phyloP scores from a whole-genome alignment of 1,139 yeast genomes.

The Taphrina communis region DNA sequence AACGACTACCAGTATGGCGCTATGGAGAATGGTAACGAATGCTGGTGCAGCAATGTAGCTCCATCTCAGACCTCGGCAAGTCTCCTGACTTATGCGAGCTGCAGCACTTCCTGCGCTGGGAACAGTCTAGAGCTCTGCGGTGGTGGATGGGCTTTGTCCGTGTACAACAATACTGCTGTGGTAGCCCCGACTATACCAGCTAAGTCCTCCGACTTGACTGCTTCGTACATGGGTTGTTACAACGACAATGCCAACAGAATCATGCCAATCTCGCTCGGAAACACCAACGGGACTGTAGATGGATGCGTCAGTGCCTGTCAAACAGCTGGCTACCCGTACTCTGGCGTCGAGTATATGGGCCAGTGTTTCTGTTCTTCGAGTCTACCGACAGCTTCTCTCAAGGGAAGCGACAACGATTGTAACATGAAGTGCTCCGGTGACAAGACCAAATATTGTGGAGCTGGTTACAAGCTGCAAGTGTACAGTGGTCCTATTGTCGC shows the following conservation, averaged over 20 bases:
- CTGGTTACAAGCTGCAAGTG: slow-evolving; percentile 32
- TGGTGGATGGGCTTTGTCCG: slow-evolving; percentile 30
- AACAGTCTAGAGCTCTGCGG: slow-evolving; percentile 37
- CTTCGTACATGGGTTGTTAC: slow-evolving; percentile 30
- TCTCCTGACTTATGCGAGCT: slow-evolving; percentile 15
- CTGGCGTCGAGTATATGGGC: slow-evolving; percentile 39
- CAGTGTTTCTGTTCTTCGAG: slow-evolving; percentile 40
- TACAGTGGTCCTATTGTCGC: slow-evolving; percentile 19
- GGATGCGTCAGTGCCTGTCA: slow-evolving; percentile 35
- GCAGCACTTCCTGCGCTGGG: slow-evolving; percentile 40
- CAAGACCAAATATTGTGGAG: slow-evolving; percentile 36
- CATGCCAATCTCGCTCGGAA: slow-evolving; percentile 20
- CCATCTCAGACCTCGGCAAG: slow-evolving; percentile 7
- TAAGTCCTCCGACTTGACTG: slow-evolving; percentile 18
- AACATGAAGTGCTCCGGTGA: slow-evolving; percentile 41
- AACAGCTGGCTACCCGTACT: slow-evolving; percentile 27
- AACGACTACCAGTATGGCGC: slow-evolving; percentile 39
- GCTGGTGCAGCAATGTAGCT: slow-evolving; percentile 38
- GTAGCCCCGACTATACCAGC: slow-evolving; percentile 25
- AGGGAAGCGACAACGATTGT: slow-evolving; percentile 19
- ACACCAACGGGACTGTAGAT: slow-evolving; percentile 36
- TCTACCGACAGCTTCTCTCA: slow-evolving; percentile 27
- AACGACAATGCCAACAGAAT: slow-evolving; percentile 34
- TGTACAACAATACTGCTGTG: slow-evolving; percentile 36
- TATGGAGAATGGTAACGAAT: slow-evolving; percentile 40